These are phyloP conservation scores for Microascus cirrosus DNA, from an alignment of 2,329 filamentous ascomycete genomes.

Conservation along the genomic window DNA sequence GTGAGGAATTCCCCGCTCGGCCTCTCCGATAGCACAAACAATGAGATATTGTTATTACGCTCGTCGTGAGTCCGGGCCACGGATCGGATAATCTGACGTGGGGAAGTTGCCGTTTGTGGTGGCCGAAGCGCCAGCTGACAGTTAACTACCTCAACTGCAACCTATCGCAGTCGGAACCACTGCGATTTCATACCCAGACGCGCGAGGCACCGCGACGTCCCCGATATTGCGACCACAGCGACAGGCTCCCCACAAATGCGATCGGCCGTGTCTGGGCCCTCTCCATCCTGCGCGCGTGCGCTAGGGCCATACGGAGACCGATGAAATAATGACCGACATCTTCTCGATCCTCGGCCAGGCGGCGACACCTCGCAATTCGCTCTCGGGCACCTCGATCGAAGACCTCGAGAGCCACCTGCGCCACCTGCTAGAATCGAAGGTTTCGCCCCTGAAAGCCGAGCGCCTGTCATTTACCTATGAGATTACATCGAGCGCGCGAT, in stretches of 20 bases:
- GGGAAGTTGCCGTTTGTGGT: neutral
- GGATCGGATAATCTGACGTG: too few relatives aligned
- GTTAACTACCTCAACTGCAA: neutral
- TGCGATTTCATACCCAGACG: neutral
- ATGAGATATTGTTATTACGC: too few relatives aligned
- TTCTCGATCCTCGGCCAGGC: constrained; percentile 2
- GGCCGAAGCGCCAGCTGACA: neutral
- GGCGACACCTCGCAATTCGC: neutral
- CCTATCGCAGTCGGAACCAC: neutral
- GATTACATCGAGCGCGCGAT: constrained; percentile 29
- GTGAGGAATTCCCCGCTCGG: too few relatives aligned
- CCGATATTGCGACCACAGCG: neutral
- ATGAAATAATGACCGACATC: constrained; percentile 1
- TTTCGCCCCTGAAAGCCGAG: constrained; percentile 35
- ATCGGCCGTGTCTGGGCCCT: neutral
- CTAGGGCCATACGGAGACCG: neutral
- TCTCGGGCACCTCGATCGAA: constrained; percentile 19
- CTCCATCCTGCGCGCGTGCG: neutral
- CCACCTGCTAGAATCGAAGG: constrained; percentile 26
- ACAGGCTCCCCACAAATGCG: neutral
- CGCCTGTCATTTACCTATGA: constrained; percentile 35
- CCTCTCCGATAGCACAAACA: too few relatives aligned
- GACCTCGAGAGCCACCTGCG: constrained; percentile 36
- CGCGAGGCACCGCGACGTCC: neutral
- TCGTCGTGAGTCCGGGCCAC: too few relatives aligned